Evolutionary conservation across 2,329 filamentous ascomycete species (phyloP), one percentile per base, ranked within the genome.

Genomic region (Cladosporium sp.): DNA sequence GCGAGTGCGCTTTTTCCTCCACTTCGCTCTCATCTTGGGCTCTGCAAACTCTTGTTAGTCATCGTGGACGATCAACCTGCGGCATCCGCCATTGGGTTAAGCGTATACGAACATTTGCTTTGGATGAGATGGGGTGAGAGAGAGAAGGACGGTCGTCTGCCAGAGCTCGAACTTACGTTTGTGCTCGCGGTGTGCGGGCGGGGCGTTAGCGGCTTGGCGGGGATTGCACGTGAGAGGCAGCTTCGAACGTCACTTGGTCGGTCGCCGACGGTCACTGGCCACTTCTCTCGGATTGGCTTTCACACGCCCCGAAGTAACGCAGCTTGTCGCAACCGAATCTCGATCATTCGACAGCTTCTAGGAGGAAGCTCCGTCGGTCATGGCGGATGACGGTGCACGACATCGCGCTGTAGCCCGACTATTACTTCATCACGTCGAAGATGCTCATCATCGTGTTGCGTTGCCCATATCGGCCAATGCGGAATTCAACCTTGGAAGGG

Each of bases 1-100:
- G 72, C 93, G 84, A 80, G 95, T 91, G 77, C 93, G 85, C 92
- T 98, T 98, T 88, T 98, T 98, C 84, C 92, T 93, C 93, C 93
- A 97, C 84, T 97, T 97, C 74, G 90, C 91, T 93, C 92, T 86
- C 83, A 86, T 85, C 74, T 74, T 59, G 61, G 61, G 59, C 59
- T 60, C 54, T 54, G 59, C 38, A 58, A 16, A 14, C 7, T 11
- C 5, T 35, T 46, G 31, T 53, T 34, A 46, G 43, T 18, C 19
- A 43, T 18, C 42, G 18, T 9, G 33, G 1, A 11, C 31, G 35
- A 42, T 22, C 6, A 19, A 28, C 9, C 9, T 14, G 42, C 19
- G n/a, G 34, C 43, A n/a, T 11, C 9, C 5, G 48, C 40, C 48
- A 43, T 43, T 31, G 40, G 38, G 38, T 5, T 40, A 18, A 50